Conservation (phyloP, 2,329 filamentous ascomycete genomes). For the Parascedosporium putredinis region DNA sequence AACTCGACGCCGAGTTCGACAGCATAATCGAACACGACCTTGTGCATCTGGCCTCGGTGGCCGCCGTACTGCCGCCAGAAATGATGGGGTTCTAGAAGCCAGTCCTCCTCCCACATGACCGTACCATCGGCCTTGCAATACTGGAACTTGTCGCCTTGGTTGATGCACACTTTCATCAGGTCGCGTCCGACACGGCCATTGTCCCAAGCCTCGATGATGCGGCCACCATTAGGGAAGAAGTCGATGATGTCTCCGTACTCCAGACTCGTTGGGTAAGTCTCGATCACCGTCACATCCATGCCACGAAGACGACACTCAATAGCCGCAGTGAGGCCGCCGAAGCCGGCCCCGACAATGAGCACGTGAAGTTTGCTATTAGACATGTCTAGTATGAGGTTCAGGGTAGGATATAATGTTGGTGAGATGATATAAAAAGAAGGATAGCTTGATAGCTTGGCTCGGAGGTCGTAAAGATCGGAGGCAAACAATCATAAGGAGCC, state of each 20-base stretch:
- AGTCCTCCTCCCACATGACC: not conserved
- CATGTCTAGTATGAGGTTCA: not conserved
- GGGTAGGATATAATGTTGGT: not conserved
- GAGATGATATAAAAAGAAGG: not conserved
- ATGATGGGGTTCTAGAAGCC: not conserved
- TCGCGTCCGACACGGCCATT: not conserved
- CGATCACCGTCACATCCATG: not conserved
- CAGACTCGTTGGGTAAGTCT: not conserved
- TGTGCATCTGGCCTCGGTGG: not conserved
- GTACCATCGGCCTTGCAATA: not conserved
- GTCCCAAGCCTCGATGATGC: not conserved
- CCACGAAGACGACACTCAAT: not conserved
- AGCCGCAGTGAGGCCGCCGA: not conserved
- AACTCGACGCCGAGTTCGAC: not conserved
- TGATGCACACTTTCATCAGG: not conserved
- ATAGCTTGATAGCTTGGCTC: not conserved
- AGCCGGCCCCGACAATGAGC: not conserved
- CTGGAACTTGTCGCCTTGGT: not conserved
- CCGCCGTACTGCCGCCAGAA: not conserved
- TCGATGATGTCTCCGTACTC: not conserved
- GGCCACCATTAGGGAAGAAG: not conserved
- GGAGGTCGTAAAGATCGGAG: no score
- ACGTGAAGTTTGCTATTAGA: not conserved
- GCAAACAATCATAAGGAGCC: no score
- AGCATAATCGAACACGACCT: not conserved